Evolutionary conservation across 768 basidiomycete genomes (phyloP).

Genomic region (Cyclocybe aegerita): DNA sequence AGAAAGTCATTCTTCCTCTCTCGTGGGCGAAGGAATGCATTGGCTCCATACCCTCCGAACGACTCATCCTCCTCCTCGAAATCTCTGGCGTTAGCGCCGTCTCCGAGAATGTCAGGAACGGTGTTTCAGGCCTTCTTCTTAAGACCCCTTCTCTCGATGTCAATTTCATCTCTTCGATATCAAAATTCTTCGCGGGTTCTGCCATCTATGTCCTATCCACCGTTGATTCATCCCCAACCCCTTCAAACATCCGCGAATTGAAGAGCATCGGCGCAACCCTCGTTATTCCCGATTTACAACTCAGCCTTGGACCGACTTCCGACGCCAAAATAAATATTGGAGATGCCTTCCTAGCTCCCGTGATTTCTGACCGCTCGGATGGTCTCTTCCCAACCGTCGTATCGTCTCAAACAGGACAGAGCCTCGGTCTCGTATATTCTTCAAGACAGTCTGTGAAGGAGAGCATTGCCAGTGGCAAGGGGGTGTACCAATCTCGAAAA

Average conservation of each 20-base stretch:
- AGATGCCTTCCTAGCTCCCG: constrained; percentile 82
- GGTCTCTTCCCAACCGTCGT: constrained; percentile 94
- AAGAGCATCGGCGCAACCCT: constrained; percentile 57
- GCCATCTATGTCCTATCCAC: constrained; percentile 61
- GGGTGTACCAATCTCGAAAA: constrained; percentile 95
- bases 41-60: constrained; percentile 64
- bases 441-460: constrained; percentile 83
- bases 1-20: constrained; percentile 76
- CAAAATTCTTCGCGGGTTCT: constrained; percentile 67
- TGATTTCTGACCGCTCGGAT: constrained; percentile 85
- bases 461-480: constrained; percentile 84
- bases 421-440: constrained; percentile 95
- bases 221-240: constrained; percentile 51
- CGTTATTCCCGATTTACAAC: constrained; percentile 70
- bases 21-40: constrained; percentile 67
- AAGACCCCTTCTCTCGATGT: constrained; percentile 72
- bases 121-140: constrained; percentile 77
- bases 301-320: constrained; percentile 59
- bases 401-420: constrained; percentile 72
- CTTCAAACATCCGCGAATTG: constrained; percentile 60
- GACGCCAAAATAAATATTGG: constrained; percentile 65
- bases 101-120: constrained; percentile 69
- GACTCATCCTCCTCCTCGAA: constrained; percentile 77
- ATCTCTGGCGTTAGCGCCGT: constrained; percentile 72
- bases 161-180: constrained; percentile 76